Evolutionary conservation across 2,329 filamentous ascomycete genomes (phyloP), one percentile per base, ranked within the genome.

Genomic region (Penicillium sp.): DNA sequence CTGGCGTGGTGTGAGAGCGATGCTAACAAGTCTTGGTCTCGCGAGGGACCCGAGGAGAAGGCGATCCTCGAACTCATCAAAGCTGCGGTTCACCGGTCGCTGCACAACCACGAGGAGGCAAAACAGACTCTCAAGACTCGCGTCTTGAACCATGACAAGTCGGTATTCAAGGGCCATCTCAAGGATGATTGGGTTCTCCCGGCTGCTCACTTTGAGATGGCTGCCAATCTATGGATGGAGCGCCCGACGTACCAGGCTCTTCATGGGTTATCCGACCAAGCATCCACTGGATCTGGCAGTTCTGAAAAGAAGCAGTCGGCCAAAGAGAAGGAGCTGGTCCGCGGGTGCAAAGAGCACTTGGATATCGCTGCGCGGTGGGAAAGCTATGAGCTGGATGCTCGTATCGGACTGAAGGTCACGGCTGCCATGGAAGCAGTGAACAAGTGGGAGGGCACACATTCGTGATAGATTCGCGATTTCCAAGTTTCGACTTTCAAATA

Each of bases 171-270:
- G 57, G 75, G 73, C 3, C 59, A 66, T 33, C 61, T 74, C 18
- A 72, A 70, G 46, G 76, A 79, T 51, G 72, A 78, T 51, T 79
- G 76, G 86, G 88, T 67, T 73, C 75, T 84, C 78, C 88, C 92
- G 0, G 82, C 84, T 0, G 89, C 87, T 1, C 78, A 89, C 57
- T 96, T 96, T 69, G 93, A 98, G 71, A 82, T 93, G 75, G 90
- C 84, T 0, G 89, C 87, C 6, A 82, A 88, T 47, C 75, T 85
- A 1, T 98, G 92, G 91, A 78, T 80, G 49, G 86, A 92, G 61
- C 60, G 76, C 7, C 66, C 66, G 52, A 70, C 54, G 44, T 77
- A 71, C 55, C 47, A 61, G 32, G 47, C 68, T 68, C 27, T 72
- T 28, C 60, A 70, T 47, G 56, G 62, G 12, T 50, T 46, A 7